Conservation (phyloP, 805 yeast genomes). For the Starmera amethionina region DNA sequence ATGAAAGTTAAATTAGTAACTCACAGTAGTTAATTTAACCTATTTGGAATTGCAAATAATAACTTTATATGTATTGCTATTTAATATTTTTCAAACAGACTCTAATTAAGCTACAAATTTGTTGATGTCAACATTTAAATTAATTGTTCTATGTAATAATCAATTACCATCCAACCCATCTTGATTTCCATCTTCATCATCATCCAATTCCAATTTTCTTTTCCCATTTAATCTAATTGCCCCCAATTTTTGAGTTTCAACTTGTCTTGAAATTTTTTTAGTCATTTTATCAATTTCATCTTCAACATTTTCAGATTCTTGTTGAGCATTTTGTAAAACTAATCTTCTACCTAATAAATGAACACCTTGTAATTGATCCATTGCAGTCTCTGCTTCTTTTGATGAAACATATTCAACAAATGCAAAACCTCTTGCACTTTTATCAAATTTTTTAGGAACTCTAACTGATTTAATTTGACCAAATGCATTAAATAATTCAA, state of each 20-base stretch:
- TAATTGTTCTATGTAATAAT: too few relatives aligned
- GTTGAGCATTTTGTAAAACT: conserved; percentile 87
- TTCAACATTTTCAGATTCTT: conserved; percentile 75
- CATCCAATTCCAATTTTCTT: conserved; percentile 58
- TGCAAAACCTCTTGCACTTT: conserved; percentile 94
- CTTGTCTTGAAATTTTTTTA: conserved; percentile 71
- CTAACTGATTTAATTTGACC: conserved; percentile 92
- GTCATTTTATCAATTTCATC: conserved; percentile 90
- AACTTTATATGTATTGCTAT: too few relatives aligned
- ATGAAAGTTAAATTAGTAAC: too few relatives aligned
- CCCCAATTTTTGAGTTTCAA: conserved; percentile 64
- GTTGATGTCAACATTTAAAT: too few relatives aligned
- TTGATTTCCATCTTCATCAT: conserved; percentile 30
- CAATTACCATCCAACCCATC: too few relatives aligned
- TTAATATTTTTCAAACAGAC: too few relatives aligned
- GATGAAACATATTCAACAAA: conserved; percentile 85
- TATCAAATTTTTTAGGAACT: conserved; percentile 93
- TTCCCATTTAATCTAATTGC: conserved; percentile 63
- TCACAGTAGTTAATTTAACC: too few relatives aligned
- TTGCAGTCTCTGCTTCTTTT: conserved; percentile 89
- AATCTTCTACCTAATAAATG: conserved; percentile 93
- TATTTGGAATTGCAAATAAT: too few relatives aligned
- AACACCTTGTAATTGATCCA: conserved; percentile 90
- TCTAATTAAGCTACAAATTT: too few relatives aligned
- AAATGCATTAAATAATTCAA: conserved; percentile 86